Percentiles rank a stretch among this genome's conserved stretches.
Evolutionary conservation across 306 rosid genomes (phyloP).

Genomic region (Vachellia pachyceras): DNA sequence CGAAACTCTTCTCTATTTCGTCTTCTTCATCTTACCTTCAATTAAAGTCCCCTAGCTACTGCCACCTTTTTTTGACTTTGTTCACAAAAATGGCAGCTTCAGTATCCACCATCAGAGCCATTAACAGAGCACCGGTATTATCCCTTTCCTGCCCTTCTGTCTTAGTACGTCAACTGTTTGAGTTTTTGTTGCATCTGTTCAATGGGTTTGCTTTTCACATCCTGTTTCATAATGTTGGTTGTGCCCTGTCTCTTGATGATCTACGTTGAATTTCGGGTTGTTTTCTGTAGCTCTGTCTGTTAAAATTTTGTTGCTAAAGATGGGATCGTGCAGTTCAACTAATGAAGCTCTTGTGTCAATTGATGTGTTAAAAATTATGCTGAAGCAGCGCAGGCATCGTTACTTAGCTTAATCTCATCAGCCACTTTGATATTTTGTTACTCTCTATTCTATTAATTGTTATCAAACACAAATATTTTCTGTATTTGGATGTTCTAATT

Average conservation of each 20-base stretch:
- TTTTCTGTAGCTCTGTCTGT: not conserved
- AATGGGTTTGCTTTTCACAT: slow-evolving; percentile 18
- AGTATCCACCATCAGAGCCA: slow-evolving; percentile 56
- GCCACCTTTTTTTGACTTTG: not conserved
- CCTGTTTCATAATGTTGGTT: not conserved
- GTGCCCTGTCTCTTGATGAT: not conserved
- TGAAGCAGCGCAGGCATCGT: not conserved
- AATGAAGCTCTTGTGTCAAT: not conserved
- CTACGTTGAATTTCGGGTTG: not conserved
- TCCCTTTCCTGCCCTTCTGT: slow-evolving; percentile 27
- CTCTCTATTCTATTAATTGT: not conserved
- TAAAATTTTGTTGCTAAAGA: not conserved
- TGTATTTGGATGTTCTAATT: not conserved
- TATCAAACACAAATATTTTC: not conserved
- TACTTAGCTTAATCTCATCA: not conserved
- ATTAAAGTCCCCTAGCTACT: not conserved
- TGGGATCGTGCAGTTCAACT: slow-evolving; percentile 8
- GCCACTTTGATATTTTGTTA: not conserved
- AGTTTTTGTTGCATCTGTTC: slow-evolving; percentile 1
- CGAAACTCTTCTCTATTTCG: slow-evolving; percentile 29
- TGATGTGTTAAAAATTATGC: not conserved
- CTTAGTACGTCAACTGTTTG: not conserved
- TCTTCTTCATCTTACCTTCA: slow-evolving; percentile 22
- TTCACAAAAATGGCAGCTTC: slow-evolving; percentile 63
- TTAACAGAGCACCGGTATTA: slow-evolving; percentile 60